Evolutionary conservation across 73 alveolate genomes (phyloP).

Genomic region (Stentor coeruleus): DNA sequence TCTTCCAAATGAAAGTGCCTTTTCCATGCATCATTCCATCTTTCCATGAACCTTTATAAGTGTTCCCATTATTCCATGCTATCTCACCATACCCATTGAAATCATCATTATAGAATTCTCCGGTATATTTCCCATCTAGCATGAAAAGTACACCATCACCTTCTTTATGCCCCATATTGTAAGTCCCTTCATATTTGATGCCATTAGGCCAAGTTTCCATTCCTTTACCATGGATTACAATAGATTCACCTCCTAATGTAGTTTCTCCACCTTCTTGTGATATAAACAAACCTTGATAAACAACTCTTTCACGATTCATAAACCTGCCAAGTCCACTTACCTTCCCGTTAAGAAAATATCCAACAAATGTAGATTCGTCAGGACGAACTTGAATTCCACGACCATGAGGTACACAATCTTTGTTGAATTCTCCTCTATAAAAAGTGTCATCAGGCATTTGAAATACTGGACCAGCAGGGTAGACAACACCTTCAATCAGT

Average conservation of each 20-base stretch:
- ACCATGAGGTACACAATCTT: neutral
- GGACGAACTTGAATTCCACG: neutral
- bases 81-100: slow-evolving; percentile 4
- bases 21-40: slow-evolving; percentile 1
- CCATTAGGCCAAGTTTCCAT: neutral
- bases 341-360: neutral
- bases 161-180: neutral
- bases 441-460: neutral
- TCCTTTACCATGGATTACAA: neutral
- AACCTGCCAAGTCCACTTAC: neutral
- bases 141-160: neutral
- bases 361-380: neutral
- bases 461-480: neutral
- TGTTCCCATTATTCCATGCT: slow-evolving; percentile 6
- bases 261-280: neutral
- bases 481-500: neutral
- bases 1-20: slow-evolving; percentile 4
- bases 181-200: neutral
- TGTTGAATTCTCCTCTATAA: neutral
- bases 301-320: neutral
- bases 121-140: neutral
- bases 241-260: neutral
- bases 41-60: slow-evolving; percentile 13
- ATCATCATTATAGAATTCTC: neutral
- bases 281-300: neutral